A percentile compares a stretch with the other conserved stretches of the same genome.
These are phyloP conservation scores for Leccinum boreale DNA, from an alignment of 768 basidiomycete genomes.

Conservation along the genomic window DNA sequence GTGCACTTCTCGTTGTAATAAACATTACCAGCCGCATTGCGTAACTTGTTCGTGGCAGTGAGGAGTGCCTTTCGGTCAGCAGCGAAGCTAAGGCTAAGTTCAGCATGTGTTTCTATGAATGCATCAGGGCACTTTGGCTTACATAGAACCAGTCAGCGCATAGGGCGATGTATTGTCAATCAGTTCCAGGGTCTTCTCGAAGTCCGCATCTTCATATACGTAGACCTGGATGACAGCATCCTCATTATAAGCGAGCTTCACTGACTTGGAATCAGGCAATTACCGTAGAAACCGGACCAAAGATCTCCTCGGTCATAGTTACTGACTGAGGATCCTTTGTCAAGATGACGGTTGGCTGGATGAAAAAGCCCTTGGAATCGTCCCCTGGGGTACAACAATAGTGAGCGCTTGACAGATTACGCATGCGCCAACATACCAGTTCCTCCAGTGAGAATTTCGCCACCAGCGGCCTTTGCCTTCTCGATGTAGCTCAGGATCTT, in stretches of 20 bases:
- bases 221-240: constrained; percentile 52
- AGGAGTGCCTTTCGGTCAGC: constrained; percentile 77
- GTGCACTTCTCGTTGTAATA: constrained; percentile 99
- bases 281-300: constrained; percentile 93
- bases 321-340: constrained; percentile 86
- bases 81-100: constrained; percentile 60
- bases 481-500: constrained; percentile 79
- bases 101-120: constrained; percentile 6
- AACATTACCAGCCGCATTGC: constrained; percentile 92
- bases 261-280: constrained; percentile 1
- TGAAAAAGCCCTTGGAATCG: constrained; percentile 88
- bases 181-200: constrained; percentile 80
- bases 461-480: constrained; percentile 87
- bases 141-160: constrained; percentile 95
- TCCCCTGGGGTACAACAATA: constrained; percentile 48
- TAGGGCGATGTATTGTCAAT: constrained; percentile 86
- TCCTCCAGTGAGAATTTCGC: constrained; percentile 86
- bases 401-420: background rate
- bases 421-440: constrained; percentile 44
- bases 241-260: background rate
- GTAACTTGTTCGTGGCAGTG: constrained; percentile 74
- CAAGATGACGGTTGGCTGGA: constrained; percentile 92
- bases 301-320: constrained; percentile 94
- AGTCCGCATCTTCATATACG: constrained; percentile 86
- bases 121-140: constrained; percentile 27